Base-by-base conservation (phyloP, 2,329 filamentous ascomycete genomes). In the Aureobasidium sp. region DNA sequence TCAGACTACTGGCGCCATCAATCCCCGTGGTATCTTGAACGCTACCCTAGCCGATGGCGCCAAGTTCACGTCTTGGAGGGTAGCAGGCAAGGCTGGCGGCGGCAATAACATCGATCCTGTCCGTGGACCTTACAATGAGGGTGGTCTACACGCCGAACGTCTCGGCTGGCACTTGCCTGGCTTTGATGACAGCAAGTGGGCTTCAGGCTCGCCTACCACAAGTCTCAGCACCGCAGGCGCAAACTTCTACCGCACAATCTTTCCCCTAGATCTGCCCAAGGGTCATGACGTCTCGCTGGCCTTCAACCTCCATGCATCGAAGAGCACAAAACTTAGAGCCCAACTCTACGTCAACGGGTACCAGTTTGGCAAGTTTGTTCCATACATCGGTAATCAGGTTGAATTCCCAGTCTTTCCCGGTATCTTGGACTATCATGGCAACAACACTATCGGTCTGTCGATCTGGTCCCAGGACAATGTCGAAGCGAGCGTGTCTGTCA, bases 291-390 rank as follows among this genome's bases (percentile, higher is more conserved):
- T 84, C 0, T 81, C 81, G 0, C 75, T 86, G 27, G 81, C 81
- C 0, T 83, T 86, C 73, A 73, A 77, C 3, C 71, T 86, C 2
- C 77, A 76, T 0, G 79, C 80, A 0, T 73, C 78, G 0, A 70
- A 73, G 0, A 74, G 75, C 7, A 70, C 72, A n/a, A 76, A 77
- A 0, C 76, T 82, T 15, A 77, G 84, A n/a, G 81, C 79, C 0
- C 78, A 85, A 66, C 69, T 87, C 2, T 87, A 84, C 59, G 79
- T 86, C 25, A 87, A 87, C 61, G 84, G 84, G 0, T 87, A 86
- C 66, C 83, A 86, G 67, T 86, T 84, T 72, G 59, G 0, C 2
- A 78, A 82, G 8, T 86, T 80, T 66, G 80, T 81, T 63, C 83
- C 84, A 0, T 78, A 81, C 54, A 83, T 87, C 42, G 85, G 85